A percentile compares a stretch with the other conserved stretches of the same genome.
Conservation (phyloP, 306 rosid species). For the Fagus crenata region DNA sequence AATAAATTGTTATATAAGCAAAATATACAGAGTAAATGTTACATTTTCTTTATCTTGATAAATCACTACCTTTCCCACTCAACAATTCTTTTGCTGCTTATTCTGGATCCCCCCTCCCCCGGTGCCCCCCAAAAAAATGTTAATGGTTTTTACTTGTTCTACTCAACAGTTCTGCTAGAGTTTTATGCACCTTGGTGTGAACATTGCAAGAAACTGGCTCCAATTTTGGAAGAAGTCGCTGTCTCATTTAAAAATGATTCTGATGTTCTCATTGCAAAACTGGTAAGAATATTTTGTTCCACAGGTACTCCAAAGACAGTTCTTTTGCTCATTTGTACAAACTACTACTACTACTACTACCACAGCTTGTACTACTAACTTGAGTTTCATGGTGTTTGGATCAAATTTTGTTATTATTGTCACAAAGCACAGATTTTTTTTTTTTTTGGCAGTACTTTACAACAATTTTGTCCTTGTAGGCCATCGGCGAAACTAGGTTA, state of each 20-base stretch:
- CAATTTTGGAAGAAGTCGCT: slow-evolving; percentile 55
- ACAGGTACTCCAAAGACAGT: neutral
- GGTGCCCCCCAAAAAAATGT: neutral
- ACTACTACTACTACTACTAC: neutral
- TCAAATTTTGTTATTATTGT: too few species aligned
- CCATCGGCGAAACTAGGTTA: too few species aligned
- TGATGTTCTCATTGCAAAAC: slow-evolving; percentile 43
- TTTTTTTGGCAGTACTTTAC: too few species aligned
- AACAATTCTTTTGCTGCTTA: neutral
- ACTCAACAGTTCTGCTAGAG: slow-evolving; percentile 45
- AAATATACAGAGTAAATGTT: too few species aligned
- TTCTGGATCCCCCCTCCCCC: neutral
- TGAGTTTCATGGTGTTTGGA: too few species aligned
- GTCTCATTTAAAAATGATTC: slow-evolving; percentile 41
- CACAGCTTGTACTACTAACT: neutral
- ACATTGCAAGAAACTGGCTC: slow-evolving; percentile 52
- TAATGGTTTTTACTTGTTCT: neutral
- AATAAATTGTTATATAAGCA: too few species aligned
- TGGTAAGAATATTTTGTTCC: slow-evolving; percentile 34
- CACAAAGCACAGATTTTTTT: too few species aligned
- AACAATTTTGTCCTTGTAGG: too few species aligned
- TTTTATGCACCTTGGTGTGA: slow-evolving; percentile 64
- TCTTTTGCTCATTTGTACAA: neutral
- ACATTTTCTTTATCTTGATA: neutral
- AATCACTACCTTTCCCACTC: neutral